These are phyloP conservation scores for Artemisia argyi DNA, from an alignment of 129 eudicot species.

Conservation along the genomic window DNA sequence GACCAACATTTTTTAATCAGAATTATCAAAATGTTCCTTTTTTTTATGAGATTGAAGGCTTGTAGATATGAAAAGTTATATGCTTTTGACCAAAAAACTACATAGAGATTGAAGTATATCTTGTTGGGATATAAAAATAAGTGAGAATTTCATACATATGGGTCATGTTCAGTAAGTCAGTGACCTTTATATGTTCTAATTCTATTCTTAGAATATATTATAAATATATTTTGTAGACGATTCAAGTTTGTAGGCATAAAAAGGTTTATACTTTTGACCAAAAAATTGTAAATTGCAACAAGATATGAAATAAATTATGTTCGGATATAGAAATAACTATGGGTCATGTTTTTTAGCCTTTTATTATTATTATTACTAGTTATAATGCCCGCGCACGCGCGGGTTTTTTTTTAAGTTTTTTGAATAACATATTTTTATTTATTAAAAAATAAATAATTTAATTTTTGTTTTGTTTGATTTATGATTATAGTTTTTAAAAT, in stretches of 20 bases:
- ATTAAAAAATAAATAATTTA: too few relatives aligned
- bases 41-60: background rate
- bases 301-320: background rate
- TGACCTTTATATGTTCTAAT: too few relatives aligned
- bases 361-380: too few relatives aligned
- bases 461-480: too few relatives aligned
- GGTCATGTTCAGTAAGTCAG: background rate
- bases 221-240: too few relatives aligned
- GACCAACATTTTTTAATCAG: background rate
- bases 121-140: background rate
- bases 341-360: too few relatives aligned
- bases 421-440: too few relatives aligned
- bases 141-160: background rate
- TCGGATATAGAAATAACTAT: background rate
- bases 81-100: conserved; percentile 14
- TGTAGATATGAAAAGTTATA: conserved; percentile 17
- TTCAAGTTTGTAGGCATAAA: too few relatives aligned
- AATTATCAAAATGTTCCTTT: background rate
- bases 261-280: conserved; percentile 5
- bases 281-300: background rate
- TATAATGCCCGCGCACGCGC: too few relatives aligned
- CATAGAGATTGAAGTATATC: background rate
- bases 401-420: too few relatives aligned
- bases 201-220: too few relatives aligned
- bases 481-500: too few relatives aligned